Evolutionary conservation across 2,329 filamentous ascomycete genomes (phyloP), one percentile per base, ranked within the genome.

Genomic region (Didymella arachidicola): DNA sequence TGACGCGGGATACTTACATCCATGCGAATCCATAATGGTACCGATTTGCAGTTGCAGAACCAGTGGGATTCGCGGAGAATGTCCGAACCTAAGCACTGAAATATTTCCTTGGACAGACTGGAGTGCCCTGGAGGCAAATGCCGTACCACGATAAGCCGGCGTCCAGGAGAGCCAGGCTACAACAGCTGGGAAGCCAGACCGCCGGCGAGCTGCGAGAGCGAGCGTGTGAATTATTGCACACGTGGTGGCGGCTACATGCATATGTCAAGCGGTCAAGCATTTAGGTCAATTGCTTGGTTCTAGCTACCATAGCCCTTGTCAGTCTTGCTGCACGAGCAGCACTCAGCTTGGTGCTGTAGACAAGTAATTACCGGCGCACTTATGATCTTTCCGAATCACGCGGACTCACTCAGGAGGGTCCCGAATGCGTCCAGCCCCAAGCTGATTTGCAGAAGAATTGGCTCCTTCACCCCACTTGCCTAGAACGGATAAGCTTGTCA

Each of bases 1-100:
- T 34, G 14, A 51, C 32, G 53, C 53, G 39, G 53, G 46, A 57
- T 46, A 32, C 26, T 32, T 14, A 41, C 53, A 51, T 51, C 32
- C 34, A 51, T 18, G 34, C n/a, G 29, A 39, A 25, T 10, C 30
- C 30, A 50, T 39, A 39, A 30, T 18, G 2, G 41, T 41, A 51
- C 46, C 41, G 41, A 27, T 34, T 19, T 30, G 26, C 46, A 51
- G 32, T 27, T 14, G 39, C 14, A 36, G 6, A 38, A n/a, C 25
- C 6, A 39, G 18, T 41, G 19, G n/a, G 34, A 51, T 51, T 51
- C 41, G 41, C 46, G 39, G 25, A 51, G 32, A 46, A 16, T 18
- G 4, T 30, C 25, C 19, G 7, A 19, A 5, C 27, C 14, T 38
- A 25, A 10, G 10, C 19, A 36, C 3, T 14, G 43, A 22, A 26